Evolutionary conservation across 441 rosid species (phyloP).

Genomic region (Arabidopsis lyrata): DNA sequence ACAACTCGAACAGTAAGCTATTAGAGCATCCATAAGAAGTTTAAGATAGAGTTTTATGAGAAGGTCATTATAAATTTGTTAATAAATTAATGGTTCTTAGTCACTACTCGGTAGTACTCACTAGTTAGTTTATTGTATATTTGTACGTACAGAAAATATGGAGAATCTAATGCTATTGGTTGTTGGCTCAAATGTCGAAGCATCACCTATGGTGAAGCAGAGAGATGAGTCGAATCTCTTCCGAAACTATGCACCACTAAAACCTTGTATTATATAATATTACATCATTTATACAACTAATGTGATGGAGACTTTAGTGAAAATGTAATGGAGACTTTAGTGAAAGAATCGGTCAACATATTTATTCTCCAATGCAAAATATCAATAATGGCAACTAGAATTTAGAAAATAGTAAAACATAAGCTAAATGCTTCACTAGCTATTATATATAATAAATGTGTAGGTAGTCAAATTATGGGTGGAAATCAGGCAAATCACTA

Average conservation of each 20-base stretch:
- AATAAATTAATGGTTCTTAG: no score
- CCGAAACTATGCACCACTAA: slow-evolving; percentile 15
- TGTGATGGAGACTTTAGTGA: slow-evolving; percentile 5
- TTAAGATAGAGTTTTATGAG: no score
- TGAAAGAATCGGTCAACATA: slow-evolving; percentile 3
- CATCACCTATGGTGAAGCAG: slow-evolving; percentile 9
- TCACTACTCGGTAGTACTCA: no score
- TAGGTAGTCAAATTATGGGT: background rate
- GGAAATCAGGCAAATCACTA: slow-evolving; percentile 7
- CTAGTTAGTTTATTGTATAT: slow-evolving; percentile 18
- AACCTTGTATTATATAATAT: background rate
- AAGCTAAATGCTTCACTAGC: background rate
- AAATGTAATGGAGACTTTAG: slow-evolving; percentile 1
- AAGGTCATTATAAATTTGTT: no score
- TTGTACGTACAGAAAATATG: slow-evolving; percentile 11
- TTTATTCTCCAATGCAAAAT: background rate
- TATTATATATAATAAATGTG: background rate
- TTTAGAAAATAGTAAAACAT: slow-evolving; percentile 3
- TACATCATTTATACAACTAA: background rate
- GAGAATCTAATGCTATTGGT: slow-evolving; percentile 35
- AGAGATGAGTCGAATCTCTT: slow-evolving; percentile 15
- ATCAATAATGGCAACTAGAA: slow-evolving; percentile 3
- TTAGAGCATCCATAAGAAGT: no score
- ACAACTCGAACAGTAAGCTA: no score
- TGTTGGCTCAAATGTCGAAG: slow-evolving; percentile 29